phyloP scores from a whole-genome alignment of 352 stramenopile species.

The Pythium rhizo-oryzae region DNA sequence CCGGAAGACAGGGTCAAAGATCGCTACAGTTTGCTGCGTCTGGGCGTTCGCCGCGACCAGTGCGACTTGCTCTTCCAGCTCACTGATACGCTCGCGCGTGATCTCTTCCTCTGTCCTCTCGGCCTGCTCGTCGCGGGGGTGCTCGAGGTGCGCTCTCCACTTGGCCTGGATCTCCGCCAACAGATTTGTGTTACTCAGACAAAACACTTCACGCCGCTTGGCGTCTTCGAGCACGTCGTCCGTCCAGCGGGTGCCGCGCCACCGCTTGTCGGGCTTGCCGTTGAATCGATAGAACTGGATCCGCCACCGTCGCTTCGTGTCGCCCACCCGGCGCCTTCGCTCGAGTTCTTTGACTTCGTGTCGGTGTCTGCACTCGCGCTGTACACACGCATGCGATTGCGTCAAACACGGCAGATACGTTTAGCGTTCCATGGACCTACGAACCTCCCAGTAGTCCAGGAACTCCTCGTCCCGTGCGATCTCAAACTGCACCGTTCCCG shows the following conservation, averaged over 20 bases:
- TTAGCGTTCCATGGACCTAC: background rate
- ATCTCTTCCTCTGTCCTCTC: slow-evolving; percentile 28
- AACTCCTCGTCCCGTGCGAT: slow-evolving; percentile 81
- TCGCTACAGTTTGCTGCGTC: slow-evolving; percentile 57
- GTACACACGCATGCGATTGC: background rate
- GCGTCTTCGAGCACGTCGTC: slow-evolving; percentile 50
- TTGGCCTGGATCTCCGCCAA: slow-evolving; percentile 58
- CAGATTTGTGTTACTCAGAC: slow-evolving; percentile 49
- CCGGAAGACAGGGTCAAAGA: slow-evolving; percentile 70
- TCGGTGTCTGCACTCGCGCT: slow-evolving; percentile 59
- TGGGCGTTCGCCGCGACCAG: slow-evolving; percentile 48
- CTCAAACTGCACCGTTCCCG: no score
- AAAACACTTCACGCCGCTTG: slow-evolving; percentile 53
- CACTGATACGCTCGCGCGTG: slow-evolving; percentile 13
- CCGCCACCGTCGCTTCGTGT: slow-evolving; percentile 54
- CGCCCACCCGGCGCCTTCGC: slow-evolving; percentile 42
- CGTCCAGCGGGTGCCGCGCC: slow-evolving; percentile 51
- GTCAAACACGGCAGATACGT: background rate
- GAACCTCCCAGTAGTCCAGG: slow-evolving; percentile 79
- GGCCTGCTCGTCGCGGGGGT: background rate
- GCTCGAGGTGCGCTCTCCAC: slow-evolving; percentile 40
- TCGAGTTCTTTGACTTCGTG: slow-evolving; percentile 46
- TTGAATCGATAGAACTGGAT: slow-evolving; percentile 53
- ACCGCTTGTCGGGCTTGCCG: slow-evolving; percentile 65
- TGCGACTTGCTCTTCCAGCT: slow-evolving; percentile 50